Base-by-base conservation (phyloP, 768 basidiomycete species). In the Leccinum variicolor region DNA sequence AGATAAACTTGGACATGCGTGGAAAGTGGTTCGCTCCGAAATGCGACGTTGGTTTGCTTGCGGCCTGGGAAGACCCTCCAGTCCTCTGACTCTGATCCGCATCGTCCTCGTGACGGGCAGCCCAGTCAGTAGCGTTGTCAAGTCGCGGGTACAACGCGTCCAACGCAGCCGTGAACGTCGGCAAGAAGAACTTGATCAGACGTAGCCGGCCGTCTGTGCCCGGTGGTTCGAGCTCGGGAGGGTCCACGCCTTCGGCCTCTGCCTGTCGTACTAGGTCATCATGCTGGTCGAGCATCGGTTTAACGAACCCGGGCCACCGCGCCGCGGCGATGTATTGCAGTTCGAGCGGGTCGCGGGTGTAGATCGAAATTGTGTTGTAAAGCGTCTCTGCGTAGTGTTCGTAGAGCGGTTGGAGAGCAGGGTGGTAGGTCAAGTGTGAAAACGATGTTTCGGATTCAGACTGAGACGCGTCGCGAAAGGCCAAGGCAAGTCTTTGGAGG, bases 241-340 rank as follows among this genome's bases (percentile, higher is more conserved):
- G 66, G 11, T 68, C 70, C 5, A 57, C 60, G 2, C 59, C 66
- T 4, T 69, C 63, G 6, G 68, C 66, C 43, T 58, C 60, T 36
- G 55, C 64, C 64, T 64, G 58, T 26, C 53, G 62, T n/a, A 67
- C 55, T 19, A 61, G 11, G 21, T 61, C 56, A 1, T 60, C 46
- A 17, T 81, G 69, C 31, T 82, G 81, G 53, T 82, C 82, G 7
- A 90, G 67, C 14, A 92, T 66, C 0, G 90, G 90, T 54, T 84
- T 80, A 1, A 87, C 80, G 62, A 91, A 92, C 2, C 84, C 87
- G 0, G 90, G 89, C 90, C 92, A 93, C 21, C 85, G 79, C 6
- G 91, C 87, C 0, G 87, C 84, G 3, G 87, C 83, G 28, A 93
- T 80, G 65, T 92, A 93, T 45, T 81, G 79, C 1, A 93, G 76